Percentiles rank a stretch among this genome's conserved stretches.
phyloP scores from a whole-genome alignment of 495 filamentous ascomycete genomes.

The Clohesyomyces aquaticus region DNA sequence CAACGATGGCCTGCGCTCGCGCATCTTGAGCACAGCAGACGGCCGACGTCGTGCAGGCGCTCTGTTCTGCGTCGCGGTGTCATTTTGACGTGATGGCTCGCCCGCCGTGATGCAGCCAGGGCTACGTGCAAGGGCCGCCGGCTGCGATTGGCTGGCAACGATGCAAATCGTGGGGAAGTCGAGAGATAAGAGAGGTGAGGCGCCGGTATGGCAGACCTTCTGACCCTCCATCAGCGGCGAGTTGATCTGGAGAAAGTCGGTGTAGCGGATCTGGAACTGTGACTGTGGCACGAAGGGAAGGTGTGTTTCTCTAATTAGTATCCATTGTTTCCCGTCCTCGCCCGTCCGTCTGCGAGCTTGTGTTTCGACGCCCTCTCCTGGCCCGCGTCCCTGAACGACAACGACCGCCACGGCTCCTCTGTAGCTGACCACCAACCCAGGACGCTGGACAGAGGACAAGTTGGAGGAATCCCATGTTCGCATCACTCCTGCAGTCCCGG shows the following conservation, averaged over 20 bases:
- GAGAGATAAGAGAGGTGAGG: slow-evolving; percentile 24
- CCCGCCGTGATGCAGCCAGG: slow-evolving; percentile 10
- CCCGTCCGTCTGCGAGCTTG: too few relatives aligned
- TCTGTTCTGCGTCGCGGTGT: too few relatives aligned
- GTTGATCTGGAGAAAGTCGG: slow-evolving; percentile 14
- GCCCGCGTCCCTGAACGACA: not conserved
- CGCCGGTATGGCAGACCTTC: slow-evolving; percentile 1
- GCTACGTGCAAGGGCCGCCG: slow-evolving; percentile 4
- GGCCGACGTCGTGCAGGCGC: too few relatives aligned
- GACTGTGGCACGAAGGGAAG: slow-evolving; percentile 9
- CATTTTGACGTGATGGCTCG: slow-evolving; percentile 3
- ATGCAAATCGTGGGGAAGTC: slow-evolving; percentile 28
- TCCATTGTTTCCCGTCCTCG: not conserved
- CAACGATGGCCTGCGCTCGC: too few relatives aligned
- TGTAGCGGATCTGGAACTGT: slow-evolving; percentile 15
- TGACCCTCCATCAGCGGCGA: not conserved
- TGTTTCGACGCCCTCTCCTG: too few relatives aligned
- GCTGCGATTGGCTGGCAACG: slow-evolving; percentile 15
- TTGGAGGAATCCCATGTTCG: slow-evolving; percentile 30
- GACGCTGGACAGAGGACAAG: not conserved
- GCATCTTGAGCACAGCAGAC: too few relatives aligned
- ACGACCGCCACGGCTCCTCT: not conserved
- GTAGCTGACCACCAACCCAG: not conserved
- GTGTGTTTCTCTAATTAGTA: not conserved
- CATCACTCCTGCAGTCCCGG: slow-evolving; percentile 30